Conservation (phyloP, 2,329 filamentous ascomycete species). For the Fusarium drepaniforme region DNA sequence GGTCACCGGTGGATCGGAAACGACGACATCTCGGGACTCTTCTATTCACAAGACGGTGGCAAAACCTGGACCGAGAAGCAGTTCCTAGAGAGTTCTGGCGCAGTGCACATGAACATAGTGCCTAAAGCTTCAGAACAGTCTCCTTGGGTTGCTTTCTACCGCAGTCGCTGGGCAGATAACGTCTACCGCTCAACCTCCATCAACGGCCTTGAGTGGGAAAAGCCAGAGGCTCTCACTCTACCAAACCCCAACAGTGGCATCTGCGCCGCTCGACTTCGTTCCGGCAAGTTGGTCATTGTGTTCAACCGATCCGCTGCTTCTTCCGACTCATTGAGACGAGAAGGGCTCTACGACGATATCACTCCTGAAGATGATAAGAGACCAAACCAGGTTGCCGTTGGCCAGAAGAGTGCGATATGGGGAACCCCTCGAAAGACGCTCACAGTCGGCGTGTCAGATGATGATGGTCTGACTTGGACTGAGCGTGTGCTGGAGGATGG, state of each 20-base stretch:
- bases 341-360: conserved; percentile 60
- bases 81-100: conserved; percentile 52
- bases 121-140: conserved; percentile 37
- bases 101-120: conserved; percentile 59
- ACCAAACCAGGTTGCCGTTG: conserved; percentile 50
- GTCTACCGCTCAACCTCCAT: conserved; percentile 55
- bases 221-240: conserved; percentile 49
- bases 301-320: conserved; percentile 55
- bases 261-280: conserved; percentile 52
- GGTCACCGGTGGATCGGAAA: conserved; percentile 59
- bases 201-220: conserved; percentile 54
- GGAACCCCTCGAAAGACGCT: conserved; percentile 54
- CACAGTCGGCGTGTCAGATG: conserved; percentile 50
- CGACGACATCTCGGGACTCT: conserved; percentile 56
- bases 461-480: conserved; percentile 53
- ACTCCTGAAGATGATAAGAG: conserved; percentile 54
- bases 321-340: conserved; percentile 48
- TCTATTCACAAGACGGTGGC: conserved; percentile 53
- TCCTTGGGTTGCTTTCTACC: conserved; percentile 53
- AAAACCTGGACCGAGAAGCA: conserved; percentile 54
- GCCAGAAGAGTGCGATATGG: conserved; percentile 57
- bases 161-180: conserved; percentile 59
- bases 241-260: conserved; percentile 60
- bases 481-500: conserved; percentile 56
- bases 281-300: conserved; percentile 51